Percentiles rank a stretch among this genome's conserved stretches.
Evolutionary conservation across 352 stramenopile genomes (phyloP).

Genomic region (Globisporangium cystogenes): DNA sequence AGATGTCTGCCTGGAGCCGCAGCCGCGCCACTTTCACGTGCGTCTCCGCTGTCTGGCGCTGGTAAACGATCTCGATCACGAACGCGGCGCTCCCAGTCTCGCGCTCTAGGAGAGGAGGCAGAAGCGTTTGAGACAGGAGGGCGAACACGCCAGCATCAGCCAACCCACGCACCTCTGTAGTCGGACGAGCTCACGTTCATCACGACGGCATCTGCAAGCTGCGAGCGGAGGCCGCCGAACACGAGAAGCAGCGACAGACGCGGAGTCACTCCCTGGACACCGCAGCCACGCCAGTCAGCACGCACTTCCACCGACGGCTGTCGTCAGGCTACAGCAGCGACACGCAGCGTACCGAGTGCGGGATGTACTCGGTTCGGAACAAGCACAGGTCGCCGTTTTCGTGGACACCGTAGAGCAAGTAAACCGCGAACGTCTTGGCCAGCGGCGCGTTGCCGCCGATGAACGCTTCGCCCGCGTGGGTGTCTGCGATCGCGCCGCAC

Average conservation of each 20-base stretch:
- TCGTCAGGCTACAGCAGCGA: not conserved
- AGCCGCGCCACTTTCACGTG: conserved; percentile 50
- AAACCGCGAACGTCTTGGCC: conserved; percentile 54
- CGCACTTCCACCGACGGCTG: not conserved
- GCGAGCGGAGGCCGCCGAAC: conserved; percentile 37
- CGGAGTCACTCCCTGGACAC: conserved; percentile 43
- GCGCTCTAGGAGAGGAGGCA: conserved; percentile 26
- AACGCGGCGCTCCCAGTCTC: conserved; percentile 41
- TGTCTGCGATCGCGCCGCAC: conserved; percentile 48
- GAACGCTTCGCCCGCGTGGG: conserved; percentile 52
- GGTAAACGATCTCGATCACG: conserved; percentile 58
- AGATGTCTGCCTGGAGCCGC: conserved; percentile 46
- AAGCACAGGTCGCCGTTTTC: conserved; percentile 69
- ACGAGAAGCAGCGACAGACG: conserved; percentile 47
- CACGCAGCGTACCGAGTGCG: conserved; percentile 51
- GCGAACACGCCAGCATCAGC: no score
- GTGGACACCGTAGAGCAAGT: conserved; percentile 61
- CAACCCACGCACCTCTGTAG: conserved; percentile 43
- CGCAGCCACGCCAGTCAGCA: not conserved
- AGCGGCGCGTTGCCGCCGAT: conserved; percentile 55
- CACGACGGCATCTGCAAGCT: conserved; percentile 45
- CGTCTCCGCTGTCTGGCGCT: conserved; percentile 30
- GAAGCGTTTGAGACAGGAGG: not conserved
- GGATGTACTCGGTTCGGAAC: conserved; percentile 59
- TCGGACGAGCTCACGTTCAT: conserved; percentile 55